phyloP scores from a whole-genome alignment of 345 rosid genomes.

The Eutrema japonicum region DNA sequence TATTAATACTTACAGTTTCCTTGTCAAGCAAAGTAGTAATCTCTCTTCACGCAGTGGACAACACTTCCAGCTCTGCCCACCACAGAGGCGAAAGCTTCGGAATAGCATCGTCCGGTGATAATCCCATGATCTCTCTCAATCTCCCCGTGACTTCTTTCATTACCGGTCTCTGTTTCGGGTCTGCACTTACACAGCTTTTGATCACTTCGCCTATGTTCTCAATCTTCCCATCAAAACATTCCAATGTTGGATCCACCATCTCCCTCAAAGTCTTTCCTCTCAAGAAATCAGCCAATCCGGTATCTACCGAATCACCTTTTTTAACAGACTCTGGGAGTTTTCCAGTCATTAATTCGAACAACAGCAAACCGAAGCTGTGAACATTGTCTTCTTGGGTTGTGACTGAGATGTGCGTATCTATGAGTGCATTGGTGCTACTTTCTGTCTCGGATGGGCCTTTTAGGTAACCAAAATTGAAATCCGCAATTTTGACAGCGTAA shows the following conservation, averaged over 20 bases:
- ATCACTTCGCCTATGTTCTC: slow-evolving; percentile 65
- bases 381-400: slow-evolving; percentile 49
- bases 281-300: slow-evolving; percentile 45
- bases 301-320: slow-evolving; percentile 49
- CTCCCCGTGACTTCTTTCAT: slow-evolving; percentile 60
- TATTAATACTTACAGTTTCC: slow-evolving; percentile 41
- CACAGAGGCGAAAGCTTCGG: slow-evolving; percentile 85
- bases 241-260: slow-evolving; percentile 69
- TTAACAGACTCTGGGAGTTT: slow-evolving; percentile 59
- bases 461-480: slow-evolving; percentile 63
- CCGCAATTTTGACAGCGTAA: slow-evolving; percentile 74
- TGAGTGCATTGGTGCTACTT: slow-evolving; percentile 42
- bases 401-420: slow-evolving; percentile 28
- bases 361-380: slow-evolving; percentile 69
- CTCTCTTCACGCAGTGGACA: slow-evolving; percentile 55
- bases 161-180: slow-evolving; percentile 59
- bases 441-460: slow-evolving; percentile 44
- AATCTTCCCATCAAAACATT: slow-evolving; percentile 54
- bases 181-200: slow-evolving; percentile 60
- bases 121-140: slow-evolving; percentile 65
- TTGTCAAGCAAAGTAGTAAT: slow-evolving; percentile 9
- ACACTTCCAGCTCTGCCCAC: slow-evolving; percentile 99
- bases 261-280: slow-evolving; percentile 44
- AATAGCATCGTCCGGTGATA: slow-evolving; percentile 69
- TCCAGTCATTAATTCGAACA: slow-evolving; percentile 75